Base-by-base conservation (phyloP, 805 yeast species). In the Saccharomycopsis sp. region DNA sequence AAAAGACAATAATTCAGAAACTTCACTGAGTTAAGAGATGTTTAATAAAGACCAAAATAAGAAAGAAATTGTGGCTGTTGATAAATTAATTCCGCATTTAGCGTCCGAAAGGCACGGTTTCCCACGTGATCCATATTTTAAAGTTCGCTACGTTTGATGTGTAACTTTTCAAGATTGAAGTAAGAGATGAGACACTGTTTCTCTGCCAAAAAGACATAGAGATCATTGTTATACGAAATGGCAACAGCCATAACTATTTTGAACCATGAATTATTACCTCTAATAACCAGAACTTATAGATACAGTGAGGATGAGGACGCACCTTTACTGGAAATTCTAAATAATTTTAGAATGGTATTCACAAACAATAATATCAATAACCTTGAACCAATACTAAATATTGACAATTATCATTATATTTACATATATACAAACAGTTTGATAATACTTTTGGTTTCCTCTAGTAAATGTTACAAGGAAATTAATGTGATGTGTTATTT, bases 401-500 rank as follows among this genome's bases (percentile, higher is more conserved):
- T 49, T 2, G 19, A 21, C 7, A 40, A 36, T 17, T 49, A 49
- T 33, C 38, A 46, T 35, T 49, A 49, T 36, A 23, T 46, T 11
- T 49, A 46, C 34, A 24, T 49, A 8, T 35, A 37, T 14, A 41
- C 48, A 3, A 37, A 39, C 27, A 44, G 34, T 22, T 21, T 49
- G 14, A 32, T 49, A 22, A 8, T 49, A 31, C 24, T 46, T 7
- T 38, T 47, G 1, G 40, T 49, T 13, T 43, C 42, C 7, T 35
- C 42, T 17, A 29, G 37, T 29, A 16, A 45, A 20, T 32, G 16
- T 56, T 51, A 60, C 54, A 52, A 57, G 47, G 45, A 60, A 58
- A 54, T 61, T 28, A 76, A 83, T 61, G 76, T 70, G 4, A 71
- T 81, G 76, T 72, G 75, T 58, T 62, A 72, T 17, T 56, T 82